A percentile compares a stretch with the other conserved stretches of the same genome.
These are phyloP conservation scores for Iberis pinnata DNA, from an alignment of 345 rosid species.

Conservation along the genomic window DNA sequence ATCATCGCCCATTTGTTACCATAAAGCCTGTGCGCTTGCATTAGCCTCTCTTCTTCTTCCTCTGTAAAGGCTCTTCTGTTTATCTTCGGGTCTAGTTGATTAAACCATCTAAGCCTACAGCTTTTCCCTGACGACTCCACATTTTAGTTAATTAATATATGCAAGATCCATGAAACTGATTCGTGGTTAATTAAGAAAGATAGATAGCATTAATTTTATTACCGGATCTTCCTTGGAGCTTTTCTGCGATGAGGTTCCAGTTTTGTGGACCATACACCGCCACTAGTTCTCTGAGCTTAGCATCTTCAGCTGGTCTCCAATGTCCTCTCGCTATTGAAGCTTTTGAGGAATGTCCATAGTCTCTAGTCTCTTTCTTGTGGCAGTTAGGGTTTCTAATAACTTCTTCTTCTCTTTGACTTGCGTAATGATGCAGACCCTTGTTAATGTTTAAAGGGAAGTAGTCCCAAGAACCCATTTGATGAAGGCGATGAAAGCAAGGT, in stretches of 20 bases:
- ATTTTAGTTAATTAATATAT: not conserved
- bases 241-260: constrained; percentile 87
- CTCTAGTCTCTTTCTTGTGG: constrained; percentile 20
- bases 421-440: not conserved
- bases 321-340: constrained; percentile 54
- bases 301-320: constrained; percentile 91
- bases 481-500: constrained; percentile 13
- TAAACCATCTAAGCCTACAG: constrained; percentile 36
- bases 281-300: constrained; percentile 75
- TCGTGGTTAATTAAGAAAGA: not conserved
- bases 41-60: constrained; percentile 34
- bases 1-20: constrained; percentile 41
- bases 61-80: constrained; percentile 31
- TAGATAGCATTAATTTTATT: not conserved
- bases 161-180: not conserved
- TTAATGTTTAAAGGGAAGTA: constrained; percentile 10
- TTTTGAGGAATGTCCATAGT: constrained; percentile 17
- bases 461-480: constrained; percentile 22
- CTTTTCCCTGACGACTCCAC: constrained; percentile 28
- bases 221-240: constrained; percentile 93
- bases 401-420: constrained; percentile 19
- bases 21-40: constrained; percentile 32
- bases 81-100: constrained; percentile 33
- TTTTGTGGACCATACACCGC: constrained; percentile 78
- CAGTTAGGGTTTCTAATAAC: constrained; percentile 8